A percentile compares a stretch with the other conserved stretches of the same genome.
phyloP scores from a whole-genome alignment of 108 stramenopile genomes.

The Cyclostephanos tholiformis region DNA sequence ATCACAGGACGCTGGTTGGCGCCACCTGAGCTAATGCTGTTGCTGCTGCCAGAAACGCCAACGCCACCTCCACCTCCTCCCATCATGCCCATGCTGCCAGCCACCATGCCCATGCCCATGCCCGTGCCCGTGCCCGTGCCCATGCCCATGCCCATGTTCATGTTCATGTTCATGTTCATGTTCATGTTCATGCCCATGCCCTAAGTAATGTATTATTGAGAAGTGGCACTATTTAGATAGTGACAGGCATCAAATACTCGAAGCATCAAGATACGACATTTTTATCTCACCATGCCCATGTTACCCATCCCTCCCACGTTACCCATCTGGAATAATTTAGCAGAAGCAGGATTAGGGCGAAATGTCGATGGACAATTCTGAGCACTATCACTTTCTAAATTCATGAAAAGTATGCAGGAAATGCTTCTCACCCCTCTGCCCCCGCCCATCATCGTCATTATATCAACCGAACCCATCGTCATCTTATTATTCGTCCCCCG shows the following conservation, averaged over 20 bases:
- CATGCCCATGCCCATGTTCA: no score
- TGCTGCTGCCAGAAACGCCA: conserved; percentile 3
- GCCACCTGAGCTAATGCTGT: not conserved
- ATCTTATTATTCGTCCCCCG: conserved; percentile 6
- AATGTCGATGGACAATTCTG: not conserved
- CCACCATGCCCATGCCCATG: conserved; percentile 19
- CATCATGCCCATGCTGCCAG: conserved; percentile 12
- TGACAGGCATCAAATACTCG: not conserved
- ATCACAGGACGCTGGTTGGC: conserved; percentile 68
- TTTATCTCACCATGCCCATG: conserved; percentile 13
- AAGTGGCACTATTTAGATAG: not conserved
- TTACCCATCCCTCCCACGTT: conserved; percentile 25
- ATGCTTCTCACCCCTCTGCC: conserved; percentile 1
- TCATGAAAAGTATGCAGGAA: not conserved
- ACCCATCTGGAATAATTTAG: conserved; percentile 1
- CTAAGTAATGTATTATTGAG: not conserved
- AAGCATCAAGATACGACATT: no score
- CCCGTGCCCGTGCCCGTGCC: no score
- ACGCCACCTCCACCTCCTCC: conserved; percentile 19
- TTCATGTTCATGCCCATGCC: no score
- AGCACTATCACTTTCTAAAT: not conserved
- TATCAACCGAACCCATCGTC: no score
- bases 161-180: no score
- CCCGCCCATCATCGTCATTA: conserved; percentile 19
- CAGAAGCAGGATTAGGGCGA: not conserved